A percentile compares a stretch with the other conserved stretches of the same genome.
Conservation (phyloP, 495 filamentous ascomycete species). For the Corynascus novoguineensis region DNA sequence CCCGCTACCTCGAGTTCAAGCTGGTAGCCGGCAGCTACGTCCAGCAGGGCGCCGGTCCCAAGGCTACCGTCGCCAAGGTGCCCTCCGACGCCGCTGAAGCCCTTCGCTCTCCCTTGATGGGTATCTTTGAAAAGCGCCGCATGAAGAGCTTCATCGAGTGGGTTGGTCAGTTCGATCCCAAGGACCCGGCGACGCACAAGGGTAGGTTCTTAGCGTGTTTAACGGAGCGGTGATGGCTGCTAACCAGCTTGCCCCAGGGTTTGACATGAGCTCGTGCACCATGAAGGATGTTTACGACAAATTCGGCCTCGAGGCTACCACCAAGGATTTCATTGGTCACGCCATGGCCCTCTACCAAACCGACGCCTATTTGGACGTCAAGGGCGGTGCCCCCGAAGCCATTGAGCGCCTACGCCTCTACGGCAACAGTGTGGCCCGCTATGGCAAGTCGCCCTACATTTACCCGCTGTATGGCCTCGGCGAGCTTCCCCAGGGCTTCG, state of each 20-base stretch:
- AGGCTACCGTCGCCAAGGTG: constrained; percentile 91
- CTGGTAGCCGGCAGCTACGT: constrained; percentile 98
- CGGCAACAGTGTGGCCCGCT: constrained; percentile 95
- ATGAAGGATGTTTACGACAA: constrained; percentile 99
- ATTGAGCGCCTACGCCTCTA: constrained; percentile 93
- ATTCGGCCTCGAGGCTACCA: constrained; percentile 85
- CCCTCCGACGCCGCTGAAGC: constrained; percentile 91
- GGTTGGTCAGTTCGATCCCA: constrained; percentile 83
- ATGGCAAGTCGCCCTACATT: constrained; percentile 98
- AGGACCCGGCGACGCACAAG: constrained; percentile 80
- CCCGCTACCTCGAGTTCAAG: constrained; percentile 95
- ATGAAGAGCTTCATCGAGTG: constrained; percentile 97
- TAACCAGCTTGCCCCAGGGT: constrained; percentile 47
- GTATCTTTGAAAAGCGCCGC: constrained; percentile 92
- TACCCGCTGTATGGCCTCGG: constrained; percentile 97
- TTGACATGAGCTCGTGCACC: constrained; percentile 70
- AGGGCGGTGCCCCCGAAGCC: constrained; percentile 73
- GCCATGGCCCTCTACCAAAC: constrained; percentile 94
- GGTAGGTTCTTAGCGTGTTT: constrained; percentile 49
- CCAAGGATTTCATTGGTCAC: constrained; percentile 94
- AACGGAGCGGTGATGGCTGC: neutral
- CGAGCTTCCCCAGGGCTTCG: constrained; percentile 97
- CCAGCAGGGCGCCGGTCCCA: constrained; percentile 73
- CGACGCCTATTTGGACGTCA: constrained; percentile 73
- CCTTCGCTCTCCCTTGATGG: constrained; percentile 88